phyloP scores from a whole-genome alignment of 768 basidiomycete species.

The Leccinellum luteum region DNA sequence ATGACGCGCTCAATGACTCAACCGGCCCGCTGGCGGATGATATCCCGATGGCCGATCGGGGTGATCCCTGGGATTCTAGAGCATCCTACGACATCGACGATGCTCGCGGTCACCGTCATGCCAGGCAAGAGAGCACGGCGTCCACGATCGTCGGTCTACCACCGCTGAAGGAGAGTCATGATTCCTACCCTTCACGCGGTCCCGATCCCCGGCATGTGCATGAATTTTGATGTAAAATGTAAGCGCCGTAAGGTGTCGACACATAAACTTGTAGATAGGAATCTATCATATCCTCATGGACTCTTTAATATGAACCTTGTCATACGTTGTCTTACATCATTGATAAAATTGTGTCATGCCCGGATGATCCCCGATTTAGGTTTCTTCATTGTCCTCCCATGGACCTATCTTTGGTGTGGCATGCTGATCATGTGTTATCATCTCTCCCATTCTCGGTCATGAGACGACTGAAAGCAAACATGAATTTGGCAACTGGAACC shows the following conservation, averaged over 20 bases:
- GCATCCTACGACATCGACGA: constrained; percentile 43
- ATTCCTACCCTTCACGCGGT: constrained; percentile 27
- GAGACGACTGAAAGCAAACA: constrained; percentile 19
- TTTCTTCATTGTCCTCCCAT: constrained; percentile 27
- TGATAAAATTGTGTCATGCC: neutral
- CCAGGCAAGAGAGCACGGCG: constrained; percentile 56
- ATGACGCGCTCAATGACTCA: constrained; percentile 67
- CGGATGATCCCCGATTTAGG: constrained; percentile 4
- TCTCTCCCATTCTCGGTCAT: constrained; percentile 23
- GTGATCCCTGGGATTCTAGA: constrained; percentile 69
- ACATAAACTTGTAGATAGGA: neutral
- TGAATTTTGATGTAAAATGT: constrained; percentile 29
- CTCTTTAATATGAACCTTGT: constrained; percentile 3
- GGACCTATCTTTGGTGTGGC: constrained; percentile 26
- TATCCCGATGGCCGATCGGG: constrained; percentile 62
- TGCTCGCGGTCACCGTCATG: constrained; percentile 43
- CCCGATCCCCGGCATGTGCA: constrained; percentile 32
- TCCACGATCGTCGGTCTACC: constrained; percentile 55
- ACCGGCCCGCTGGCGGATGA: constrained; percentile 52
- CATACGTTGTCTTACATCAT: constrained; percentile 2
- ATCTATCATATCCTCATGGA: constrained; percentile 6
- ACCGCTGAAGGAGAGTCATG: constrained; percentile 43
- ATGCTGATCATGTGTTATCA: constrained; percentile 22
- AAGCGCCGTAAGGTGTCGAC: too few species aligned
- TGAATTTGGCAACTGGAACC: neutral